Percentiles rank a stretch among this genome's conserved stretches.
Evolutionary conservation across 164 flowering plant species (phyloP).

Genomic region (Warburgia ugandensis): DNA sequence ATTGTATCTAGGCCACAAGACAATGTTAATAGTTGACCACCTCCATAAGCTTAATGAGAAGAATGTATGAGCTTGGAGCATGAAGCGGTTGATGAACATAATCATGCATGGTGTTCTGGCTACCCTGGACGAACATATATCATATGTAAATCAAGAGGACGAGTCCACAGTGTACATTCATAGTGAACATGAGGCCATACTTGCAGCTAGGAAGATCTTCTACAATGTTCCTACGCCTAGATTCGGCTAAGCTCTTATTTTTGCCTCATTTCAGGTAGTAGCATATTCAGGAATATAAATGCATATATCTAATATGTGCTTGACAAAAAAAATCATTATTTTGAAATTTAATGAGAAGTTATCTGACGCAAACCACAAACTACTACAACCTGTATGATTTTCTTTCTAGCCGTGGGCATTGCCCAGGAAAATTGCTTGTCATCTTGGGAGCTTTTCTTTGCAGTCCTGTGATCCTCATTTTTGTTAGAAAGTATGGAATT

Average conservation of each 20-base stretch:
- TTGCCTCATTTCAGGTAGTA: no score
- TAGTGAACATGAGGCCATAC: conserved; percentile 47
- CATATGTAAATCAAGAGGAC: conserved; percentile 20
- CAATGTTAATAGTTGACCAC: conserved; percentile 39
- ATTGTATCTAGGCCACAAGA: conserved; percentile 19
- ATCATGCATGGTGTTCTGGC: conserved; percentile 42
- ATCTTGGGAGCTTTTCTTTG: conserved; percentile 33
- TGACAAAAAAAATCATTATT: no score
- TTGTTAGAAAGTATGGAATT: conserved; percentile 32
- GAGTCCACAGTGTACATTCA: conserved; percentile 35
- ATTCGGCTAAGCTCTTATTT: conserved; percentile 35
- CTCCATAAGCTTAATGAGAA: conserved; percentile 53
- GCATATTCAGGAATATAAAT: no score
- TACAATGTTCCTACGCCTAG: conserved; percentile 44
- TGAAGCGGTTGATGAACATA: conserved; percentile 58
- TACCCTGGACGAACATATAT: conserved; percentile 49
- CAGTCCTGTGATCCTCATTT: conserved; percentile 23
- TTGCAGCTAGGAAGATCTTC: conserved; percentile 54
- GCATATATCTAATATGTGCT: no score
- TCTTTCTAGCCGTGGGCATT: no score
- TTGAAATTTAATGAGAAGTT: no score
- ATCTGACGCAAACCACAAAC: no score
- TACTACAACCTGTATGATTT: no score
- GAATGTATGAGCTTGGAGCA: conserved; percentile 69
- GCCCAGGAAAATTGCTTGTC: no score